A percentile compares a stretch with the other conserved stretches of the same genome.
Conservation (phyloP, 2,329 filamentous ascomycete genomes). For the Claviceps monticola region DNA sequence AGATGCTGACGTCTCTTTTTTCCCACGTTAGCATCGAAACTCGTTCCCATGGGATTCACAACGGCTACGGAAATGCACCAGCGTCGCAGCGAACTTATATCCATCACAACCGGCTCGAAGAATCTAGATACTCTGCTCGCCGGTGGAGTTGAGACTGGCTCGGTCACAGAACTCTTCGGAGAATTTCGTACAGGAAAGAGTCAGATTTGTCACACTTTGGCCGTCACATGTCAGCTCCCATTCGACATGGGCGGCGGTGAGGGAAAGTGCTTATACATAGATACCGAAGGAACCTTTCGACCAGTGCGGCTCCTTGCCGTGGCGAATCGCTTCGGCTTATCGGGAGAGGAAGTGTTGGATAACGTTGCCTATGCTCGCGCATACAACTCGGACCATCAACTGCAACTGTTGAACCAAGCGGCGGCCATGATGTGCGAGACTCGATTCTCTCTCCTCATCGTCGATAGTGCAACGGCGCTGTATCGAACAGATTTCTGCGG, state of each 20-base stretch:
- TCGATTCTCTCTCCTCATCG: conserved; percentile 85
- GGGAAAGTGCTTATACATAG: conserved; percentile 96
- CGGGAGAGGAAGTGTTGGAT: conserved; percentile 92
- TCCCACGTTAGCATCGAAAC: conserved; percentile 78
- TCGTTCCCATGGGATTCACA: conserved; percentile 97
- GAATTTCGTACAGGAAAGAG: conserved; percentile 97
- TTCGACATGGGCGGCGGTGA: conserved; percentile 99
- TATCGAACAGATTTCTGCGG: conserved; percentile 95
- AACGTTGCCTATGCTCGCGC: conserved; percentile 96
- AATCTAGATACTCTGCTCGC: conserved; percentile 90
- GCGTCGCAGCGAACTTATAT: conserved; percentile 89
- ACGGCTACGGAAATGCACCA: conserved; percentile 99
- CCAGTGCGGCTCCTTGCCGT: conserved; percentile 84
- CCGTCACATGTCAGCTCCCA: conserved; percentile 91
- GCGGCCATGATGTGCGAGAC: conserved; percentile 99
- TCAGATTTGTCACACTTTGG: conserved; percentile 96
- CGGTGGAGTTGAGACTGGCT: conserved; percentile 91
- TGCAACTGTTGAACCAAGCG: conserved; percentile 87
- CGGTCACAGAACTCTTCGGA: conserved; percentile 94
- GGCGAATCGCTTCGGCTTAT: conserved; percentile 85
- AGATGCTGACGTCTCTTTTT: conserved; percentile 6
- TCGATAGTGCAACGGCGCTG: conserved; percentile 88
- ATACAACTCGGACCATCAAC: conserved; percentile 96
- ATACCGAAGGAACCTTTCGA: conserved; percentile 93
- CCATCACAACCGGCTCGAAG: conserved; percentile 95